Base-by-base conservation (phyloP, 139 green algal species). In the Yamagishiella unicocca region DNA sequence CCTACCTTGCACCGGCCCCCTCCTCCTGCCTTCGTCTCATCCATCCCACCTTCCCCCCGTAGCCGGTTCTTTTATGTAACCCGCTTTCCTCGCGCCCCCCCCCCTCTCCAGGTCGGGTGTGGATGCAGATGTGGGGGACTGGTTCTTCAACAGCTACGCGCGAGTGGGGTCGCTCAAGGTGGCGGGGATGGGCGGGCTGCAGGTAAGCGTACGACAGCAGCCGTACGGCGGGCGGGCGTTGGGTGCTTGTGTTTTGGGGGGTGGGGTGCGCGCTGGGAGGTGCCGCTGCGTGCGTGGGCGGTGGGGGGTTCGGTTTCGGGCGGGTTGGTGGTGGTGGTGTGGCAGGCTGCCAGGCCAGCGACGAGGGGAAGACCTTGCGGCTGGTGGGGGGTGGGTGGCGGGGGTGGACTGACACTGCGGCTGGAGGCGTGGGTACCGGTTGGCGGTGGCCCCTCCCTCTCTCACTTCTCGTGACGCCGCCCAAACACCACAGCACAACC, bases 91-190 rank as follows among this genome's bases (percentile, higher is more conserved):
- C n/a, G n/a, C n/a, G n/a, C n/a, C n/a, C n/a, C n/a, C n/a, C n/a
- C n/a, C n/a, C n/a, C n/a, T n/a, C 24, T 42, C 27, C 50, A 84
- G 55, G 45, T 84, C 77, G 14, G 54, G 31, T 2, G 77, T 84
- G 38, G 77, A 74, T 8, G 4, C 7, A 6, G 55, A 73, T 29
- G 77, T 84, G 35, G 55, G 55, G 55, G 55, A 55, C 77, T 58
- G 38, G 55, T 84, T 84, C 77, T 25, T 84, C 4, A 42, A 37
- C 38, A 43, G 38, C 55, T 84, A 61, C 77, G 29, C 14, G 4
- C 37, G 55, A 29, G 38, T 35, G 27, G 77, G 77, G 1, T n/a
- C 6, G 10, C 14, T 40, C 55, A 84, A 84, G 37, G 37, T 45
- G 35, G 53, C 33, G 12, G 55, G 77, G 8, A 38, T 24, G 9